Conservation (phyloP, 164 flowering plant species). For the Dillenia turbinata region DNA sequence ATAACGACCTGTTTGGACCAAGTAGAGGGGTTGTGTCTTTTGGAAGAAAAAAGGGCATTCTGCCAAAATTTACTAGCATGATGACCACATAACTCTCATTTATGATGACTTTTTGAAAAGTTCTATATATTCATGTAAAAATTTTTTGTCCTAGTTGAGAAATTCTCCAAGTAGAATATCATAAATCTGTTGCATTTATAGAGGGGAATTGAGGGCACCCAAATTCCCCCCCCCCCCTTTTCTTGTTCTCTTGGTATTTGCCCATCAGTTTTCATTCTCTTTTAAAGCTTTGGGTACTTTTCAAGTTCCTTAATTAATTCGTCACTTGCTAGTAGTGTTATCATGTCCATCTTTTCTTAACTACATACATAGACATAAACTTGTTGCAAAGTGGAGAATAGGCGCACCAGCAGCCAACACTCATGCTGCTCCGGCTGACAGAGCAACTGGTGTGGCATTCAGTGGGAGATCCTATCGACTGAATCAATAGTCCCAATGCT, state of each 20-base stretch:
- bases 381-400: slow-evolving; percentile 54
- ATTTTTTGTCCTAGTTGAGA: no score
- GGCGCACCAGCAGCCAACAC: slow-evolving; percentile 29
- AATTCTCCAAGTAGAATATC: no score
- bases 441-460: slow-evolving; percentile 43
- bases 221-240: background rate
- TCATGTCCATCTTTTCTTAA: slow-evolving; percentile 17
- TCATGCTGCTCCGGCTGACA: slow-evolving; percentile 30
- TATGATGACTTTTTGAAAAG: no score
- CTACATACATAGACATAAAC: slow-evolving; percentile 41
- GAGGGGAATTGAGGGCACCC: background rate
- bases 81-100: no score
- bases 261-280: background rate
- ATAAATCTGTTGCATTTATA: no score
- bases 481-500: slow-evolving; percentile 15
- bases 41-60: no score
- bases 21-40: no score
- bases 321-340: no score
- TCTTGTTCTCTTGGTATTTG: background rate
- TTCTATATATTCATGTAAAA: no score
- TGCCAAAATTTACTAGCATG: no score
- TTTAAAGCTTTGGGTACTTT: background rate
- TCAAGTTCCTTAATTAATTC: slow-evolving; percentile 13
- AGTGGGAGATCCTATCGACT: slow-evolving; percentile 72
- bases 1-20: slow-evolving; percentile 62